Evolutionary conservation across 2,329 filamentous ascomycete species (phyloP).

Genomic region (Sporothrix brunneoviolacea): DNA sequence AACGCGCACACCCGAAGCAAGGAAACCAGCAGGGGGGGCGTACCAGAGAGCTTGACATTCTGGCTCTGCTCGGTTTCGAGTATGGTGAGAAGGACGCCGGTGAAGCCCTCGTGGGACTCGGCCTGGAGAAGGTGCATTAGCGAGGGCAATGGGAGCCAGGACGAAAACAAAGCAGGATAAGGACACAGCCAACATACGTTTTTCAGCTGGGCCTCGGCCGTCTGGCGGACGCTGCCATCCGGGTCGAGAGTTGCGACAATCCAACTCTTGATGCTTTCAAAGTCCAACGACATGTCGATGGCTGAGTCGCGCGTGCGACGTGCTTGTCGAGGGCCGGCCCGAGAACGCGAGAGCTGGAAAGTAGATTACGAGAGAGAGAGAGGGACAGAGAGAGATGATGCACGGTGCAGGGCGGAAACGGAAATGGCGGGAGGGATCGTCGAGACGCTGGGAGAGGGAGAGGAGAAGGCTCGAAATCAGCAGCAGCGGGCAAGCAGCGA

Average conservation of each 20-base stretch:
- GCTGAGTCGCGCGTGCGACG: conserved; percentile 35
- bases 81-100: conserved; percentile 84
- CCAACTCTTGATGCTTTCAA: conserved; percentile 18
- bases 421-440: neutral
- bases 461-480: neutral
- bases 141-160: conserved; percentile 6
- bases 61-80: conserved; percentile 81
- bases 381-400: neutral
- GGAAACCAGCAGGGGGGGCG: too few relatives aligned
- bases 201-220: conserved; percentile 76
- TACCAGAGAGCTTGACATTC: conserved; percentile 83
- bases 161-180: neutral
- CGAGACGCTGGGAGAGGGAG: neutral
- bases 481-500: too few relatives aligned
- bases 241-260: conserved; percentile 19
- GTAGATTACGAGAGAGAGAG: neutral
- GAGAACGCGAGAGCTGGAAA: neutral
- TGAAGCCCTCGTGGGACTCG: conserved; percentile 83
- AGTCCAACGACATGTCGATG: conserved; percentile 37
- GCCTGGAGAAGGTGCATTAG: conserved; percentile 50
- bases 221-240: conserved; percentile 48
- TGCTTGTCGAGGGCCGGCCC: conserved; percentile 1
- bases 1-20: too few relatives aligned
- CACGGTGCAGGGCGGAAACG: neutral
- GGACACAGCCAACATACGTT: conserved; percentile 44